Percentiles rank a stretch among this genome's conserved stretches.
Evolutionary conservation across 2,329 filamentous ascomycete species (phyloP).

Genomic region (Nemania sp.): DNA sequence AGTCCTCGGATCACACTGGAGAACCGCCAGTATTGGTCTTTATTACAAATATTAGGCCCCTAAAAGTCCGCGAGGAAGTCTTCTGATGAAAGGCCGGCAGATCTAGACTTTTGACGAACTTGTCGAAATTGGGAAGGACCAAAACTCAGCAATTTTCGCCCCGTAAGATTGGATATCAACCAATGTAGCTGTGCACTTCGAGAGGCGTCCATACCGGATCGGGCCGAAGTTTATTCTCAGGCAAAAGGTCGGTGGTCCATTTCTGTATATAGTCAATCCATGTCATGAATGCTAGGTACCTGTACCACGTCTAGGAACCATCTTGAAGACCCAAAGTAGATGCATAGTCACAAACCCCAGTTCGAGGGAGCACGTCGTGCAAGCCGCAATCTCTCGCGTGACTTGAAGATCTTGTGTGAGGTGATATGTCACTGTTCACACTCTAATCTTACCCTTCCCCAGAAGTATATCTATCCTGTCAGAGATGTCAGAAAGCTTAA

Average conservation of each 20-base stretch:
- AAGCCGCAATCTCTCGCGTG: constrained; percentile 41
- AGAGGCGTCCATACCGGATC: constrained; percentile 18
- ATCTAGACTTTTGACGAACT: too few relatives aligned
- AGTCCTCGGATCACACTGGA: background rate
- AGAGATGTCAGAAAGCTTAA: constrained; percentile 15
- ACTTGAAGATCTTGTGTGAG: constrained; percentile 55
- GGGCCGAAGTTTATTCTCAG: constrained; percentile 15
- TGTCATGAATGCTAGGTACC: constrained; percentile 26
- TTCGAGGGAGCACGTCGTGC: constrained; percentile 33
- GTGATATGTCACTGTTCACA: constrained; percentile 49
- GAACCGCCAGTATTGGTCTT: too few relatives aligned
- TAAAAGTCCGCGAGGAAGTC: too few relatives aligned
- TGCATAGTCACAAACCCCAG: constrained; percentile 10
- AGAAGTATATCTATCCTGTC: constrained; percentile 15
- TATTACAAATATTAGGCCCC: too few relatives aligned
- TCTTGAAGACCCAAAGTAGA: background rate
- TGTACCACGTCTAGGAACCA: constrained; percentile 29
- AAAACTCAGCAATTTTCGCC: too few relatives aligned
- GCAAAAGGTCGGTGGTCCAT: constrained; percentile 15
- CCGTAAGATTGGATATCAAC: too few relatives aligned
- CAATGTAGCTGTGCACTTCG: background rate
- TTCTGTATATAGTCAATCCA: constrained; percentile 15
- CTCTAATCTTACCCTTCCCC: constrained; percentile 25
- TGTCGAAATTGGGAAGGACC: too few relatives aligned
- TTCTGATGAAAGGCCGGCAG: too few relatives aligned